Evolutionary conservation across 2,329 filamentous ascomycete genomes (phyloP), one percentile per base, ranked within the genome.

Genomic region (Zymoseptoria ardabiliae): DNA sequence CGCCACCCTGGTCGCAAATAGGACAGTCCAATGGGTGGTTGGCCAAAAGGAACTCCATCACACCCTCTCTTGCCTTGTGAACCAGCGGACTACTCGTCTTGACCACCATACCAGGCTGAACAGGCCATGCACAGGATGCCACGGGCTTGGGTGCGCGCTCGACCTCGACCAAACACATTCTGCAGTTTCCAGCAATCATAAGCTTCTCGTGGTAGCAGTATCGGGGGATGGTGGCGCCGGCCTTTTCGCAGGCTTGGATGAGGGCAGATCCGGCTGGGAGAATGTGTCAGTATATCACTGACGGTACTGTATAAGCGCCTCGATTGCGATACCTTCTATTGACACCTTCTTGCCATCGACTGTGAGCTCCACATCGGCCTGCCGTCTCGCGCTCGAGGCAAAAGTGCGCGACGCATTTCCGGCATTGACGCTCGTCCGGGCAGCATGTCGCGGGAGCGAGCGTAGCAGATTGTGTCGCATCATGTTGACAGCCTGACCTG

Each of bases 151-250:
- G 94, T 62, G 91, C 90, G 77, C 86, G 86, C 80, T 97, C 94
- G 68, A 99, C 94, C 81, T 99, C 94, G 73, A 99, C 94, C 73
- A 99, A 81, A 79, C 94, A 99, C 94, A 99, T 99, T 81, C 94
- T 91, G 79, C 94, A 99, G 79, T 97, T 99, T 78, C 94, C 94
- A 72, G 94, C 94, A 82, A 99, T 96, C 88, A 96, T 91, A 69
- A 99, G 84, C 80, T 99, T 97, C 89, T 97, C 93, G 84, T 97
- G 93, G 79, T 97, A 97, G 80, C 93, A 97, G 79, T 96, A 97
- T 90, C 92, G 91, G 69, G 93, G 93, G 72, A 97, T 83, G 63
- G 89, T 94, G 67, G 82, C 84, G 73, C 94, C 94, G 66, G 93
- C 94, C 81, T 99, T 97, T 80, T 99, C 94, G 81, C 94, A 99